Base-by-base conservation (phyloP, 768 basidiomycete genomes). In the Russula sp. region DNA sequence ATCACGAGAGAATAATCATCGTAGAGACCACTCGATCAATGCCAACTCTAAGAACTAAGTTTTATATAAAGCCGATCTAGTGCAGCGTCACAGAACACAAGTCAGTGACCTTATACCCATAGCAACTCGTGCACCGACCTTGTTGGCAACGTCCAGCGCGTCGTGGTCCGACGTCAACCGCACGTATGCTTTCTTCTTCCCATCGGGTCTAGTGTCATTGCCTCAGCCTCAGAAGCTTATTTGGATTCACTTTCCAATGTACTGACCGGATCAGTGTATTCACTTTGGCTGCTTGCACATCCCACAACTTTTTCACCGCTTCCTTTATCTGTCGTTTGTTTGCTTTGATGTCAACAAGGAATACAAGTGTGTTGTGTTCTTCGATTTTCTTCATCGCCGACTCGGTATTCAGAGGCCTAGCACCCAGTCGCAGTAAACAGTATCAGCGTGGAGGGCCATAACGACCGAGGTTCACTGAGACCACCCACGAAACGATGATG, bases 311-410 rank as follows among this genome's bases (percentile, higher is more conserved):
- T 87, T 98, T 98, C 72, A 99, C 94, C 2, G 97, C 97, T 72
- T 98, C 93, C 86, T 94, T 96, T 81, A 98, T 98, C 79, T 99
- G 94, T 53, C 94, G 87, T 85, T 99, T 99, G 49, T 97, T 99
- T 70, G 93, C 81, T 75, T 86, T 88, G 77, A 98, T 73, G 77
- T 98, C 95, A 59, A 97, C 94, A 66, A 98, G 88, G 83, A 98
- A 99, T 65, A 99, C 97, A 63, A 98, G 85, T 36, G 97, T 99
- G 79, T 99, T 98, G 83, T 98, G 88, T 78, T 50, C 49, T 26
- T 50, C 49, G 63, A 99, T 99, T 86, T 99, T 97, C 86, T 98
- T 96, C 96, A 98, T 98, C 67, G 96, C 95, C 14, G 86, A 89
- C 78, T 98, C 95, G 18, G 94, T 96, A 86, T 94, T 96, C 76